Evolutionary conservation across 1,284 basidiomycete species (phyloP).

Genomic region (Ustilago curta): DNA sequence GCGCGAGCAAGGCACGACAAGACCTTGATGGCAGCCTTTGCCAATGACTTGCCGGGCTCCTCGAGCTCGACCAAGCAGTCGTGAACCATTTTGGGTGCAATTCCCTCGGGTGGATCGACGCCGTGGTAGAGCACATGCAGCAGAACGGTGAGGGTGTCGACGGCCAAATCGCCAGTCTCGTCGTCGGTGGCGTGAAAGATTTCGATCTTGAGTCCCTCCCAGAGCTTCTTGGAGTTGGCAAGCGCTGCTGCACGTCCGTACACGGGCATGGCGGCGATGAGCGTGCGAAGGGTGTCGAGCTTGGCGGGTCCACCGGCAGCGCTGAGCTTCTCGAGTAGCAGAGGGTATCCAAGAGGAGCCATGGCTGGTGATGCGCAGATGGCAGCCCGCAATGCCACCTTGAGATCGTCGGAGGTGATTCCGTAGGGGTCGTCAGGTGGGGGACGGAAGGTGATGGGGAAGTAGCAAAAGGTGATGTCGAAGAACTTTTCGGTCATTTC

Average conservation of each 20-base stretch:
- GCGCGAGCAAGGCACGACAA: conserved; percentile 56
- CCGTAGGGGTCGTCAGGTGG: conserved; percentile 94
- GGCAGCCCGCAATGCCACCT: conserved; percentile 78
- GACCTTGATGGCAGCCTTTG: conserved; percentile 53
- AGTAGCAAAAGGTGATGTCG: conserved; percentile 97
- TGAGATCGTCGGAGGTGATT: conserved; percentile 89
- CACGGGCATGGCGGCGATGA: conserved; percentile 61
- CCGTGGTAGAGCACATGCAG: conserved; percentile 60
- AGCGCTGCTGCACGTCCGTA: conserved; percentile 61
- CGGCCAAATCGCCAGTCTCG: conserved; percentile 53
- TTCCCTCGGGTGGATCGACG: conserved; percentile 55
- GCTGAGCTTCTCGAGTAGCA: conserved; percentile 91
- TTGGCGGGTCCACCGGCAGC: conserved; percentile 86
- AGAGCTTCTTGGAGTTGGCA: conserved; percentile 57
- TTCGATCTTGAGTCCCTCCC: conserved; percentile 65
- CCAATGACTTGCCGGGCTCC: conserved; percentile 61
- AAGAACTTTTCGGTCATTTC: conserved; percentile 82
- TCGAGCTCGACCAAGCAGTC: conserved; percentile 58
- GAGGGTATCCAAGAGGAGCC: conserved; percentile 83
- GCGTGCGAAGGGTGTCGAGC: conserved; percentile 68
- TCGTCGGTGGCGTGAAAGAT: conserved; percentile 68
- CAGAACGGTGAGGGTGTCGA: conserved; percentile 54
- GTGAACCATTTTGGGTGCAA: conserved; percentile 60
- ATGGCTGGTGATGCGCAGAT: conserved; percentile 84
- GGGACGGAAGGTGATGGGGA: conserved; percentile 96